Evolutionary conservation across 129 eudicot genomes (phyloP), one percentile per base, ranked within the genome.

Genomic region (Mikania micrantha): DNA sequence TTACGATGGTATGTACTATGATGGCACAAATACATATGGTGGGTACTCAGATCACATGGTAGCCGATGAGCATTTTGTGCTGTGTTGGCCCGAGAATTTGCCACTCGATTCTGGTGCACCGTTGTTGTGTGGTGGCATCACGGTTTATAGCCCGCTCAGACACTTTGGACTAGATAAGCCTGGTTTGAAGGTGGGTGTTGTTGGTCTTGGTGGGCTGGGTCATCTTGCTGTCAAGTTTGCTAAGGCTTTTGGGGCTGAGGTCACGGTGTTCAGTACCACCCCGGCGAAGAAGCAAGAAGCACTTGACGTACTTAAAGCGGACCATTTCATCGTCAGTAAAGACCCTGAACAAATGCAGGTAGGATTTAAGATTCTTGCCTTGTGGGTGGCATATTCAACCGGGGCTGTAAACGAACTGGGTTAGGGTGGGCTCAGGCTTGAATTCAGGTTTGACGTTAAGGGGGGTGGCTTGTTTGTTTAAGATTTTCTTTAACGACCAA

Each of bases 111-210:
- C 61, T 1, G 61, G 61, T 1, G 34, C 61, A 13, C 61, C 61
- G 3, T 25, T 54, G 61, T 54, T 54, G 1, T 54, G 61, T 54
- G 49, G 19, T 16, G 49, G 49, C 6, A 42, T 42, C 49, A 42
- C 49, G 5, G n/a, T 36, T 54, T 54, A 54, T 16, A 59, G 65
- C 42, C 65, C 65, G 1, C 65, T 59, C 41, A 59, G 24, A 59
- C 25, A 59, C 65, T 59, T 29, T 34, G 65, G 65, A 31, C 65
- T 59, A 15, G 65, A 59, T 42, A 59, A 59, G 42, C 65, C 44
- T 59, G 65, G 65, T n/a, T 0, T 31, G 65, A 59, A 59, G 65
- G 42, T 59, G 42, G 65, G 42, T 25, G 61, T 54, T 9, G 61
- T 54, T 54, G 61, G 61, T 54, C 61, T 54, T 15, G 49, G 49